Conservation (phyloP, 164 flowering plant species). For the Euptelea pleiosperma region DNA sequence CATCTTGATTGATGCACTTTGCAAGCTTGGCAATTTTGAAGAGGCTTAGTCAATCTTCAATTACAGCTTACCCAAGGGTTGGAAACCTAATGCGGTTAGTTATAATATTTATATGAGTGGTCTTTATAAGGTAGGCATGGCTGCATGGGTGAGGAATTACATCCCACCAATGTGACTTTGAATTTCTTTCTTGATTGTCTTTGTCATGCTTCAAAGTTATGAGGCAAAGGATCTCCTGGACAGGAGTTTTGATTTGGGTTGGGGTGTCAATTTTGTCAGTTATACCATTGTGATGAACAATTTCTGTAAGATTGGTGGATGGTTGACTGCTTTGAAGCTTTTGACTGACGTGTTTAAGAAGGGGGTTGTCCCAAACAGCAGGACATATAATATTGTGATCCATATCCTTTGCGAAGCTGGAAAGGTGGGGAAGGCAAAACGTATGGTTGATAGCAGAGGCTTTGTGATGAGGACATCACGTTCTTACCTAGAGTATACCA, state of each 20-base stretch:
- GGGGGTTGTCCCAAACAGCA: too few species aligned
- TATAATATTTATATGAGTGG: slow-evolving; percentile 9
- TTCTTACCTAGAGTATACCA: too few species aligned
- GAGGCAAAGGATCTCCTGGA: slow-evolving; percentile 2
- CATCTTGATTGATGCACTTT: slow-evolving; percentile 16
- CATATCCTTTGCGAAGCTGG: slow-evolving; percentile 10
- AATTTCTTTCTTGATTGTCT: slow-evolving; percentile 12
- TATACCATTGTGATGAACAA: too few species aligned
- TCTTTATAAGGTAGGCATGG: slow-evolving; percentile 5
- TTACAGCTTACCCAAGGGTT: slow-evolving; percentile 1
- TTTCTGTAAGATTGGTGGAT: too few species aligned
- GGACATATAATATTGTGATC: slow-evolving; percentile 9
- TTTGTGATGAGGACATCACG: too few species aligned
- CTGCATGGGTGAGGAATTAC: background rate
- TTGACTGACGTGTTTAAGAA: too few species aligned
- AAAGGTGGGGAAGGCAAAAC: slow-evolving; percentile 1
- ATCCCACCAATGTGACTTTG: slow-evolving; percentile 9
- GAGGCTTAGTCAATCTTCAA: slow-evolving; percentile 6
- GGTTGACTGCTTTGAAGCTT: too few species aligned
- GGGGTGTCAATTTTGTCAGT: too few species aligned
- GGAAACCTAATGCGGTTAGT: slow-evolving; percentile 13
- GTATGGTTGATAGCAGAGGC: slow-evolving; percentile 2
- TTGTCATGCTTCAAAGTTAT: slow-evolving; percentile 5
- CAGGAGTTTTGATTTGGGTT: too few species aligned
- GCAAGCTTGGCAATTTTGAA: slow-evolving; percentile 5